Base-by-base conservation (phyloP, 495 filamentous ascomycete genomes). In the Lophium mytilinum region DNA sequence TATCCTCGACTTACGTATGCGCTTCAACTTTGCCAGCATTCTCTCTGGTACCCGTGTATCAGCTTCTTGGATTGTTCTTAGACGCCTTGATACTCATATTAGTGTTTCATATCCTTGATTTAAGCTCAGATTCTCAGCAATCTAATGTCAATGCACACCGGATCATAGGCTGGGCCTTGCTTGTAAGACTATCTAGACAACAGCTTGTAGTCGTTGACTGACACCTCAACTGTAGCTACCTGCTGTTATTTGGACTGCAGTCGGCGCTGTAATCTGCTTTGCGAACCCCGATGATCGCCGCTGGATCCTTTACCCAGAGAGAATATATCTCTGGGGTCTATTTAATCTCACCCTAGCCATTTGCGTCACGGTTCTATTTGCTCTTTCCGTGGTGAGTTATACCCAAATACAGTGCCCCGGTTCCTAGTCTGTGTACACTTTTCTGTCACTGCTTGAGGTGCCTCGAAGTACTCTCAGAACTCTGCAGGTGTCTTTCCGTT, bases 251-350 rank as follows among this genome's bases (percentile, higher is more conserved):
- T 39, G 62, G 14, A 51, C 21, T 14, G 14, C 65, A 8, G 46
- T 37, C 1, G 62, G 62, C 6, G 39, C 48, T 7, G 33, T 57
- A 11, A 11, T 53, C 36, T 60, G 52, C 37, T n/a, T 49, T 37
- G 46, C 45, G 35, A 37, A 41, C 18, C 58, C 62, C 17, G 52
- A 66, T 12, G 55, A 64, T 37, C 57, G 68, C 11, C n/a, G 53
- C 14, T 68, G 66, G 66, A 55, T 63, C 12, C 37, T 57, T 11
- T 37, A 30, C 7, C 2, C 53, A 7, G 24, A 54, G 9, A 47
- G 18, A 5, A 33, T 34, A 7, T 66, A 63, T 33, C 5, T 57
- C 17, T 56, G 60, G 60, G 55, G 63, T 45, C 46, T 42, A n/a
- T 15, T 63, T 9, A 49, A 50, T 4, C 39, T 41, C 9, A 41